Conservation (phyloP, 495 filamentous ascomycete species). For the Entonaema liquescens region DNA sequence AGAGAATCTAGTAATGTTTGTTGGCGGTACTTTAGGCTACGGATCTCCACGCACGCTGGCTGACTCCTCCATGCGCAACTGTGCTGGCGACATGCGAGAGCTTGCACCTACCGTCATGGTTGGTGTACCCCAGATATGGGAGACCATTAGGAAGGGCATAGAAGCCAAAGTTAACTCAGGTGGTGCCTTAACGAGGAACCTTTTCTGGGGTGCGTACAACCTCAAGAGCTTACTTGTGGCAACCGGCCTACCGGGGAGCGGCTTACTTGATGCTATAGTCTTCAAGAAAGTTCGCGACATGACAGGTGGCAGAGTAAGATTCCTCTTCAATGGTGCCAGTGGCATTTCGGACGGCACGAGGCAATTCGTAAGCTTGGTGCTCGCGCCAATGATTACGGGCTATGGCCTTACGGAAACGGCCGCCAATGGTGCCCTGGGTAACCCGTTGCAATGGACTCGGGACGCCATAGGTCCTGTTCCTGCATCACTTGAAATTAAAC, state of each 20-base stretch:
- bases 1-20: conserved; percentile 79
- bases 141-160: conserved; percentile 81
- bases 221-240: conserved; percentile 66
- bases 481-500: conserved; percentile 72
- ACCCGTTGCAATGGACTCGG: conserved; percentile 71
- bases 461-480: conserved; percentile 78
- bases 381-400: conserved; percentile 79
- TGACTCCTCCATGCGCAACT: conserved; percentile 64
- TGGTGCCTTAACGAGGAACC: conserved; percentile 40
- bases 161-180: conserved; percentile 66
- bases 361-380: conserved; percentile 78
- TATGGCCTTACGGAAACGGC: conserved; percentile 93
- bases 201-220: conserved; percentile 57
- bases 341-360: conserved; percentile 80
- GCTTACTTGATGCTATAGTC: conserved; percentile 81
- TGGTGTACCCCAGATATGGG: conserved; percentile 85
- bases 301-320: conserved; percentile 74
- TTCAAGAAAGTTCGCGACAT: conserved; percentile 74
- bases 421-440: conserved; percentile 71
- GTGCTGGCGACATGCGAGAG: conserved; percentile 74
- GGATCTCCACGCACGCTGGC: conserved; percentile 83
- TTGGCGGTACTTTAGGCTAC: conserved; percentile 82
- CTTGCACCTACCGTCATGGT: conserved; percentile 82
- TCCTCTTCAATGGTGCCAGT: conserved; percentile 84
- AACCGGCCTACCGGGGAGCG: conserved; percentile 71